Evolutionary conservation across 116 monocot genomes (phyloP), one percentile per base, ranked within the genome.

Genomic region (Iris pallida): DNA sequence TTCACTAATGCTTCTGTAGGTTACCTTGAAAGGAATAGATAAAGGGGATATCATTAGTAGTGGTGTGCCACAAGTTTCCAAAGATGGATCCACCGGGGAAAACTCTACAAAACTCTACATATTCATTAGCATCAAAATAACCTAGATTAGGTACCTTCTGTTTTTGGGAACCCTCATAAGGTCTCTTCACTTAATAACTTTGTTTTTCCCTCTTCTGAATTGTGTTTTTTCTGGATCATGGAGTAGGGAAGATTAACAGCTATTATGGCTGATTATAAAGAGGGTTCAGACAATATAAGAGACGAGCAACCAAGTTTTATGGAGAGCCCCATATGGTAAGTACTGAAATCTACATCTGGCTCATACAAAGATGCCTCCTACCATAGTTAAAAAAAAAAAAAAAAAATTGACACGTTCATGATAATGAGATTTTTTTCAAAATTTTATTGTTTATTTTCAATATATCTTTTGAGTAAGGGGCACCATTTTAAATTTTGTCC

Each of bases 41-140:
- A 90, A 92, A 76, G 97, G 97, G 12, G 93, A 98, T 42, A 82
- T 92, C 41, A 48, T 87, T 16, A 87, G 83, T 63, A 92, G 89
- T 71, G 84, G 80, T 10, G 20, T 65, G 15, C 74, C 89, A 68
- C 85, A 87, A 68, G 65, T 72, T 77, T 76, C 83, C 2, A 92
- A 92, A 82, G 97, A 97, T 65, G 77, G 75, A 6, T 76, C 78
- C 64, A 53, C 65, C 60, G 86, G 86, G 20, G 86, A 76, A 49
- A 82, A 55, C 72, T 47, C n/a, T n/a, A n/a, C n/a, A n/a, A n/a
- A n/a, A n/a, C n/a, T n/a, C 42, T 59, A 41, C 42, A 11, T 90
- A 88, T 70, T 30, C 58, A 43, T 58, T 51, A 6, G 40, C 59
- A 58, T 56, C 57, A 45, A 71, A 65, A 64, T 78, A 54, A 45